Evolutionary conservation across 257 asterid genomes (phyloP).

Genomic region (Craterostigma plantagineum): DNA sequence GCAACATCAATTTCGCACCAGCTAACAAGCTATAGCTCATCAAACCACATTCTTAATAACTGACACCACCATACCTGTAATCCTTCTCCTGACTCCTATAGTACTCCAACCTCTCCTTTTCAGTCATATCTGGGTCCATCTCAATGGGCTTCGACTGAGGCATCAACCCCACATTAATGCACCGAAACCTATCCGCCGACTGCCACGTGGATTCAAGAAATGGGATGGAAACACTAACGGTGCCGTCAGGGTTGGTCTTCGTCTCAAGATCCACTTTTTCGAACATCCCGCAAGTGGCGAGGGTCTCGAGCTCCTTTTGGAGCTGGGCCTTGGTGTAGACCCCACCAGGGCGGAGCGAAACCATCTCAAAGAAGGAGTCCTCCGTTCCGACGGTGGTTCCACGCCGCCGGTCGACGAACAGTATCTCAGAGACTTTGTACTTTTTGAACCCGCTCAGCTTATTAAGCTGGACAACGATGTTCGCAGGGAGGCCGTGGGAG

Average conservation of each 20-base stretch:
- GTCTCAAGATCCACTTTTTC: constrained; percentile 80
- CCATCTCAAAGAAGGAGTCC: constrained; percentile 91
- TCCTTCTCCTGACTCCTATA: constrained; percentile 59
- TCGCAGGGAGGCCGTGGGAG: constrained; percentile 79
- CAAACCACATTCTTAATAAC: no score
- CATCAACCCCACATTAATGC: constrained; percentile 86
- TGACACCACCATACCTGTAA: constrained; percentile 13
- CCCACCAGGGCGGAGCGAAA: constrained; percentile 77
- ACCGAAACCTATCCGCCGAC: constrained; percentile 66
- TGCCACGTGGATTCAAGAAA: constrained; percentile 83
- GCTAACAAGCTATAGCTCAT: no score
- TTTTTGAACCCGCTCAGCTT: constrained; percentile 81
- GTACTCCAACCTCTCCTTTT: constrained; percentile 57
- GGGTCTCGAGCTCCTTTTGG: constrained; percentile 74
- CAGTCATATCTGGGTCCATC: constrained; percentile 94
- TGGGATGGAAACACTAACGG: constrained; percentile 48
- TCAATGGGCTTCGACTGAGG: constrained; percentile 75
- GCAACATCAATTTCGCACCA: no score
- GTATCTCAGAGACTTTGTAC: constrained; percentile 73
- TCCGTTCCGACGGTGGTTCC: constrained; percentile 53
- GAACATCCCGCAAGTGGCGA: constrained; percentile 82
- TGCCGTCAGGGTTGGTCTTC: constrained; percentile 76
- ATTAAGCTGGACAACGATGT: constrained; percentile 62
- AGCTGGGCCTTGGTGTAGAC: constrained; percentile 78
- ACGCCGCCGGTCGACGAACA: constrained; percentile 47